Evolutionary conservation across 306 rosid species (phyloP).

Genomic region (Cyclanthera cordifolia): DNA sequence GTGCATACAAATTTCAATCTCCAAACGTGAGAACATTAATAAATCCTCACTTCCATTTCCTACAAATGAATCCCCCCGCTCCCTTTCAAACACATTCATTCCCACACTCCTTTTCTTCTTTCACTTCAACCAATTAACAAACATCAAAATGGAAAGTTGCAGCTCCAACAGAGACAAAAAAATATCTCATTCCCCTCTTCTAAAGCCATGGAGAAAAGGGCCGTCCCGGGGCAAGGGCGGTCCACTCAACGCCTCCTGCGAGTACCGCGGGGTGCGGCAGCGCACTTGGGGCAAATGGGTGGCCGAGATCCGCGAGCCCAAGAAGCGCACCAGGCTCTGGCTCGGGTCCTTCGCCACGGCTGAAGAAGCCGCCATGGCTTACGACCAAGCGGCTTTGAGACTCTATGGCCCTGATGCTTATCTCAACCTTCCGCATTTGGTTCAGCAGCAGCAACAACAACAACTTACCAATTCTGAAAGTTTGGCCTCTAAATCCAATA

Average conservation of each 20-base stretch:
- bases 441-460: neutral
- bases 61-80: neutral
- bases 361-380: constrained; percentile 96
- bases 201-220: constrained; percentile 95
- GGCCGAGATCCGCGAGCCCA: constrained; percentile 92
- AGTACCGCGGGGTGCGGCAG: constrained; percentile 86
- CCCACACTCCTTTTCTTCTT: neutral
- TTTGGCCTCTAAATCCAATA: neutral
- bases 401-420: constrained; percentile 91
- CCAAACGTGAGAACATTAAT: constrained; percentile 85
- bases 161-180: constrained; percentile 10
- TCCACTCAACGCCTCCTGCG: constrained; percentile 74
- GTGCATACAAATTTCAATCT: neutral
- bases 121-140: neutral
- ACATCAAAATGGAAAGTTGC: constrained; percentile 46
- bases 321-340: constrained; percentile 92
- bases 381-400: constrained; percentile 86
- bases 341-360: constrained; percentile 91
- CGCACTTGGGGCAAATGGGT: constrained; percentile 99
- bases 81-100: neutral
- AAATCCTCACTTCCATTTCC: constrained; percentile 22
- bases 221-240: constrained; percentile 95
- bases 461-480: too few species aligned
- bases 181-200: constrained; percentile 30
- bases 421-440: constrained; percentile 80